Evolutionary conservation across 106 monocot genomes (phyloP).

Genomic region (Platanthera zijinensis): DNA sequence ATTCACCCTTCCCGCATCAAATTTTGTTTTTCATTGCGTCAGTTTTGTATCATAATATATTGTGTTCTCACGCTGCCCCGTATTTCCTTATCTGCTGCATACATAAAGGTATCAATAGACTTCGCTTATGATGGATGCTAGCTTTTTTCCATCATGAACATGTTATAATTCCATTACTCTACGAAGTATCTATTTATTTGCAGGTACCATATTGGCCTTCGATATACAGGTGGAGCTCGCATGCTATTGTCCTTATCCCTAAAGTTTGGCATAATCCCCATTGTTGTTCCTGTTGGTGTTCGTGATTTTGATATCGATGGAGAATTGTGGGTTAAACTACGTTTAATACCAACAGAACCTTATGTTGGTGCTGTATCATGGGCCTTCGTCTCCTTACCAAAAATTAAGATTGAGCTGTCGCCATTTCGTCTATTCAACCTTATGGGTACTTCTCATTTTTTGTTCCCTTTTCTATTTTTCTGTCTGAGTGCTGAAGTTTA

Average conservation of each 20-base stretch:
- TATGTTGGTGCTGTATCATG: slow-evolving; percentile 95
- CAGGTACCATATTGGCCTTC: slow-evolving; percentile 95
- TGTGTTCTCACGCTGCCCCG: too few species aligned
- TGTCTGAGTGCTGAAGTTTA: not conserved
- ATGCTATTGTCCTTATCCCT: slow-evolving; percentile 74
- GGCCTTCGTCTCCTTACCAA: slow-evolving; percentile 98
- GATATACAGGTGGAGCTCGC: slow-evolving; percentile 94
- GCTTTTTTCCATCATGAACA: not conserved
- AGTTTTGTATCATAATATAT: too few species aligned
- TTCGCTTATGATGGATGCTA: not conserved
- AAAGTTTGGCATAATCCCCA: slow-evolving; percentile 77
- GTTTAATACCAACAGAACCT: slow-evolving; percentile 85
- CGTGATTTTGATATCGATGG: slow-evolving; percentile 98
- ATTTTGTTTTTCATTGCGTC: too few species aligned
- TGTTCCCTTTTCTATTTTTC: not conserved
- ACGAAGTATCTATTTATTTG: not conserved
- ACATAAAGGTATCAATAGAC: too few species aligned
- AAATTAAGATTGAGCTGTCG: slow-evolving; percentile 84
- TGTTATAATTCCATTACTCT: not conserved
- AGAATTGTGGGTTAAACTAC: slow-evolving; percentile 91
- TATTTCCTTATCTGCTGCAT: too few species aligned
- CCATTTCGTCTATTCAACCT: slow-evolving; percentile 93
- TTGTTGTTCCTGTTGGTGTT: slow-evolving; percentile 79
- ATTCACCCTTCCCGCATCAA: too few species aligned
- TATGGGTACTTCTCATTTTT: slow-evolving; percentile 60